Percentiles rank a stretch among this genome's conserved stretches.
Conservation (phyloP, 192 early-diverging fungal genomes). For the Nowakowskiella sp. region DNA sequence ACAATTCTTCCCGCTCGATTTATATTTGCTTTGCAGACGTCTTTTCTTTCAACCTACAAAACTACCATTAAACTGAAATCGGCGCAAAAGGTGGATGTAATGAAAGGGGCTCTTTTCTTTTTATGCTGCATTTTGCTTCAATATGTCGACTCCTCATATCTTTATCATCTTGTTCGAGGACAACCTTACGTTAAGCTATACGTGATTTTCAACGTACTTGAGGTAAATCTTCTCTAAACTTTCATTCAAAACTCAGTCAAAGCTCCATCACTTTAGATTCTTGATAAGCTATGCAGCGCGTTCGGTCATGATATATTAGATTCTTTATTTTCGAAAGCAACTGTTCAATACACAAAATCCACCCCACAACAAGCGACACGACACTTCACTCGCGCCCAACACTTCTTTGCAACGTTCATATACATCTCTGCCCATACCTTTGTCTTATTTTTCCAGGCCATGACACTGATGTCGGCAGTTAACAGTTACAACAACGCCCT, state of each 20-base stretch:
- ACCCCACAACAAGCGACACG: conserved; percentile 5
- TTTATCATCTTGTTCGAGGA: conserved; percentile 94
- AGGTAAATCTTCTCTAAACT: conserved; percentile 38
- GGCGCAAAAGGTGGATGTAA: conserved; percentile 81
- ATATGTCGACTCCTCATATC: conserved; percentile 73
- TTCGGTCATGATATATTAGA: conserved; percentile 94
- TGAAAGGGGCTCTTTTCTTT: conserved; percentile 75
- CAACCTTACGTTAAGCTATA: conserved; percentile 96
- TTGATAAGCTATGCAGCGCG: conserved; percentile 85
- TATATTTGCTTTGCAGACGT: conserved; percentile 47
- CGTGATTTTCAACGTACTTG: conserved; percentile 92
- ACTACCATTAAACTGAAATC: conserved; percentile 43
- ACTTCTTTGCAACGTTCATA: conserved; percentile 65
- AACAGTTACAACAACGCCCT: conserved; percentile 94
- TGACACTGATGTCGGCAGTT: conserved; percentile 92
- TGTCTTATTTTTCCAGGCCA: conserved; percentile 89
- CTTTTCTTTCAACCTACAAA: background rate
- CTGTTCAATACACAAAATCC: conserved; percentile 37
- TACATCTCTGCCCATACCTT: conserved; percentile 90
- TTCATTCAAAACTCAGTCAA: conserved; percentile 3
- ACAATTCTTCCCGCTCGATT: conserved; percentile 89
- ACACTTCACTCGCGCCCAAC: conserved; percentile 30
- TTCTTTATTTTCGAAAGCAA: conserved; percentile 80
- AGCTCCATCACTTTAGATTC: conserved; percentile 45
- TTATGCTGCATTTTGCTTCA: conserved; percentile 68